Evolutionary conservation across 108 stramenopile genomes (phyloP).

Genomic region (Phaeodactylum tricornutum): DNA sequence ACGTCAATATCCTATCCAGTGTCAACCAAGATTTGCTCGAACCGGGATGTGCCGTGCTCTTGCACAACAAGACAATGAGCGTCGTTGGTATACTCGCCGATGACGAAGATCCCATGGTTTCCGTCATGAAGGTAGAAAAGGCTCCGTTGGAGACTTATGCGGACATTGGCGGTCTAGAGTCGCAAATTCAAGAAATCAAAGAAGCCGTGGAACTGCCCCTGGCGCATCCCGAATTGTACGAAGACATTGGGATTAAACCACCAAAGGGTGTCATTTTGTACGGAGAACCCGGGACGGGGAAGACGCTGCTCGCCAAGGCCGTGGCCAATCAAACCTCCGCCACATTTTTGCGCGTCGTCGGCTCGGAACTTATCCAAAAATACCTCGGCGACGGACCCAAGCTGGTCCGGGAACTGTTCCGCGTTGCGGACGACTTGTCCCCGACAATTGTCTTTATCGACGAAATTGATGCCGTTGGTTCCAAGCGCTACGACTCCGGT

Average conservation of each 20-base stretch:
- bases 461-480: conserved; percentile 98
- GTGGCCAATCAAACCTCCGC: conserved; percentile 99
- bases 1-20: conserved; percentile 94
- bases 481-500: conserved; percentile 94
- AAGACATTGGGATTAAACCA: conserved; percentile 96
- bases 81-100: conserved; percentile 97
- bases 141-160: conserved; percentile 97
- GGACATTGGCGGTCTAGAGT: conserved; percentile 97
- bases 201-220: conserved; percentile 98
- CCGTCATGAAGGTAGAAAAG: conserved; percentile 99
- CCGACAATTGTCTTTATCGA: conserved; percentile 99
- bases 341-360: conserved; percentile 95
- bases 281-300: conserved; percentile 97
- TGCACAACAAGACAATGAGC: conserved; percentile 98
- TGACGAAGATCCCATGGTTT: conserved; percentile 97
- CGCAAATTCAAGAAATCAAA: conserved; percentile 99
- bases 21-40: conserved; percentile 99
- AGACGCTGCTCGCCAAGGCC: conserved; percentile 97
- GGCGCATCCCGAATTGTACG: conserved; percentile 98
- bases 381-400: conserved; percentile 99
- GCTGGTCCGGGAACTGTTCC: conserved; percentile 96
- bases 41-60: conserved; percentile 92
- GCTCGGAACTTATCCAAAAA: conserved; percentile 98
- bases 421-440: conserved; percentile 91
- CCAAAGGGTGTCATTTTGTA: conserved; percentile 98